Conservation (phyloP, 2,329 filamentous ascomycete genomes). For the Rutstroemia sydowiana region DNA sequence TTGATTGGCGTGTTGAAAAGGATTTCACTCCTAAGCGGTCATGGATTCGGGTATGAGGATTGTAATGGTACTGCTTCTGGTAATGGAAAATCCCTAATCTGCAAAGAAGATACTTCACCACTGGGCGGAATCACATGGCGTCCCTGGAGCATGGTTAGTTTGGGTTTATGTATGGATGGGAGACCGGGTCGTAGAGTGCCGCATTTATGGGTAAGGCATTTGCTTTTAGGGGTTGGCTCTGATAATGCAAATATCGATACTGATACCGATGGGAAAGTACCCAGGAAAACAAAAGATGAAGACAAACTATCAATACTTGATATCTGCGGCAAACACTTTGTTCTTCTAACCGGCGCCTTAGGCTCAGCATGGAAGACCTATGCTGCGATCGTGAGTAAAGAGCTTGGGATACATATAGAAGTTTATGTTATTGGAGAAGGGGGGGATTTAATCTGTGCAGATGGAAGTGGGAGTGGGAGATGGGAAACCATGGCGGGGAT, state of each 20-base stretch:
- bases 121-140: conserved; percentile 23
- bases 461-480: conserved; percentile 7
- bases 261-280: no score
- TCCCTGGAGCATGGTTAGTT: conserved; percentile 26
- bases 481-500: conserved; percentile 26
- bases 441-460: conserved; percentile 12
- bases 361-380: conserved; percentile 16
- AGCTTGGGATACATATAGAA: conserved; percentile 5
- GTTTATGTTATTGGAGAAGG: conserved; percentile 16
- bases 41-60: conserved; percentile 13
- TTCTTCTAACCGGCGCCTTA: conserved; percentile 22
- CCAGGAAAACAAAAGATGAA: no score
- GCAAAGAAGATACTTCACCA: conserved; percentile 5
- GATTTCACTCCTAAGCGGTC: conserved; percentile 7
- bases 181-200: conserved; percentile 29
- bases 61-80: no score
- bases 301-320: no score
- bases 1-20: neutral
- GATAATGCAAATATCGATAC: no score
- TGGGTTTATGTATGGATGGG: conserved; percentile 23
- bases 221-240: no score
- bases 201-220: conserved; percentile 27
- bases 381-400: conserved; percentile 3
- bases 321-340: conserved; percentile 26
- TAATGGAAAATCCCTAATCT: neutral